A percentile compares a stretch with the other conserved stretches of the same genome.
phyloP scores from a whole-genome alignment of 495 filamentous ascomycete genomes.

The Cetradonia linearis region DNA sequence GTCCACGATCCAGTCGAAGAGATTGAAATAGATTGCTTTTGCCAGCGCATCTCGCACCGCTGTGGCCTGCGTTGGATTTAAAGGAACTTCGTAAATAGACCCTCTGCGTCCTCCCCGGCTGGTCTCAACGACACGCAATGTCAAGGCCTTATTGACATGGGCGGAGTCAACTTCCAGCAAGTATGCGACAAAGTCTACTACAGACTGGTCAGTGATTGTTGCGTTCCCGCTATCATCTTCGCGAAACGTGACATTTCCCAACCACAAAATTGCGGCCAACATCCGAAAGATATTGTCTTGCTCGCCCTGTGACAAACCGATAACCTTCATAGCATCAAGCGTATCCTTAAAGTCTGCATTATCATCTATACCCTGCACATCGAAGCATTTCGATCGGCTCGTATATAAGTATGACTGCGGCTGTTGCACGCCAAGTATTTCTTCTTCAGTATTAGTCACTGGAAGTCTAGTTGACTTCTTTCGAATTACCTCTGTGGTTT shows the following conservation, averaged over 20 bases:
- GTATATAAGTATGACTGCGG: constrained; percentile 95
- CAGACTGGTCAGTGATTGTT: constrained; percentile 70
- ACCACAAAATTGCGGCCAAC: constrained; percentile 86
- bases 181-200: constrained; percentile 90
- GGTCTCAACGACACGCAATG: constrained; percentile 81
- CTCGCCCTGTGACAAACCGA: constrained; percentile 78
- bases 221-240: constrained; percentile 90
- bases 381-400: constrained; percentile 82
- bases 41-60: constrained; percentile 89
- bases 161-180: constrained; percentile 77
- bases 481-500: constrained; percentile 58
- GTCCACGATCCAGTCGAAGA: constrained; percentile 98
- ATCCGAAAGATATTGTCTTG: constrained; percentile 97
- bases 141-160: constrained; percentile 79
- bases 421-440: constrained; percentile 77
- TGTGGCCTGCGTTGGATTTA: constrained; percentile 82
- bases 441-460: constrained; percentile 26
- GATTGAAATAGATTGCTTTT: constrained; percentile 92
- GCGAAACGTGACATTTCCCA: constrained; percentile 80
- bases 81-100: constrained; percentile 80
- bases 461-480: background rate
- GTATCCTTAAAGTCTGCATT: constrained; percentile 84
- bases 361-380: constrained; percentile 91
- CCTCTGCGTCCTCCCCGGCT: constrained; percentile 69
- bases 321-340: constrained; percentile 84